A percentile compares a stretch with the other conserved stretches of the same genome.
phyloP scores from a whole-genome alignment of 176 grass and related monocot species.

The sorghum (Sorghum bicolor) region DNA sequence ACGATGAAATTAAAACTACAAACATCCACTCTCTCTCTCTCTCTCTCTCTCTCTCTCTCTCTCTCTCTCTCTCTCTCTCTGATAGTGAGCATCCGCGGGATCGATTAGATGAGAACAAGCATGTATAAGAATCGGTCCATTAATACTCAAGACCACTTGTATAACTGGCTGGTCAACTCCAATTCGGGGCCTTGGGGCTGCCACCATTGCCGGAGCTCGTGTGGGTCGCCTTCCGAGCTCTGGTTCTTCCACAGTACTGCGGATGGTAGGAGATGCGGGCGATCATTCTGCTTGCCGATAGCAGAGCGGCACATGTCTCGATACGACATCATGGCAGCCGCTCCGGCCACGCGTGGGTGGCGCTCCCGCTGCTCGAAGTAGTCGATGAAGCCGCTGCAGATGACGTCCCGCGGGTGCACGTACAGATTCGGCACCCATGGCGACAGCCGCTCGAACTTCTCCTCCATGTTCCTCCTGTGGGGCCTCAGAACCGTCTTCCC shows the following conservation, averaged over 20 bases:
- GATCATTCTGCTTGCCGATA: neutral
- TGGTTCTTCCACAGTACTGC: neutral
- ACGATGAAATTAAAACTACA: neutral
- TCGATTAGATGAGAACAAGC: neutral
- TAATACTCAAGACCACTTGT: neutral
- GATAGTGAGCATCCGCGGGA: neutral
- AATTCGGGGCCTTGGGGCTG: neutral
- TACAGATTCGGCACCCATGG: slow-evolving; percentile 18
- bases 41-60: no score
- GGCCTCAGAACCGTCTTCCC: neutral
- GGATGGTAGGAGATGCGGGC: neutral
- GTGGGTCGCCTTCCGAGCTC: neutral
- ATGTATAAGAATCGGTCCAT: neutral
- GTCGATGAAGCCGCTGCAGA: slow-evolving; percentile 31
- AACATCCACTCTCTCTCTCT: neutral
- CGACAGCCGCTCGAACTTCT: neutral
- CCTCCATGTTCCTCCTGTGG: neutral
- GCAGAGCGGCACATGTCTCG: neutral
- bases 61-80: neutral
- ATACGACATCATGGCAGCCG: neutral
- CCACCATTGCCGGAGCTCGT: slow-evolving; percentile 25
- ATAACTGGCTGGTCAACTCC: neutral
- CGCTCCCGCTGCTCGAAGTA: slow-evolving; percentile 23
- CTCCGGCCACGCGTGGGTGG: neutral
- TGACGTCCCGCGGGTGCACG: slow-evolving; percentile 1